Evolutionary conservation across 2,329 filamentous ascomycete genomes (phyloP).

Genomic region (Fusarium citri): DNA sequence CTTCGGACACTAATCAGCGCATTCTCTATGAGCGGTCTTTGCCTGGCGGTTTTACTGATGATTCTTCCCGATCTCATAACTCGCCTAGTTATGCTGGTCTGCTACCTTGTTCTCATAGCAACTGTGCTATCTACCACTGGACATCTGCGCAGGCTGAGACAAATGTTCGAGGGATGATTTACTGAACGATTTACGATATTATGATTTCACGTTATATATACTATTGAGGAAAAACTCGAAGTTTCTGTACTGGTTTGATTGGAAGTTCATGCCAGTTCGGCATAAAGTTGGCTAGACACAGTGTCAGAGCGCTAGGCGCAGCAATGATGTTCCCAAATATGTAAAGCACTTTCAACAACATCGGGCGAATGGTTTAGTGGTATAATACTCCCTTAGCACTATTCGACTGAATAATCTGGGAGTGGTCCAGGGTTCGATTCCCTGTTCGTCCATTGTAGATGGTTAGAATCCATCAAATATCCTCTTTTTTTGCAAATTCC

Average conservation of each 20-base stretch:
- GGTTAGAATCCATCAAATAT: conserved; percentile 36
- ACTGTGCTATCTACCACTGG: conserved; percentile 31
- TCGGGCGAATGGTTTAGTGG: conserved; percentile 50
- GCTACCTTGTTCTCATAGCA: conserved; percentile 23
- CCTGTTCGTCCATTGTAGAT: conserved; percentile 46
- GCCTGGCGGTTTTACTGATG: conserved; percentile 26
- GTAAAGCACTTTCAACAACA: rapidly evolving
- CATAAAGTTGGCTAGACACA: not conserved
- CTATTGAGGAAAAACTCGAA: not conserved
- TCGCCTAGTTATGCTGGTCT: conserved; percentile 28
- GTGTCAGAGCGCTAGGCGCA: not conserved
- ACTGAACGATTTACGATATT: not conserved
- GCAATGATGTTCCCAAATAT: not conserved
- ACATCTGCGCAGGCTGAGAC: conserved; percentile 24
- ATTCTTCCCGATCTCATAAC: conserved; percentile 30
- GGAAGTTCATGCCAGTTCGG: not conserved
- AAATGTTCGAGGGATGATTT: conserved; percentile 17
- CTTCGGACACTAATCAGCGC: conserved; percentile 22
- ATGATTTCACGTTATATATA: not conserved
- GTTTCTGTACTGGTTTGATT: not conserved
- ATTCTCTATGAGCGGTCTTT: conserved; percentile 32
- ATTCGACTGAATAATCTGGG: conserved; percentile 39
- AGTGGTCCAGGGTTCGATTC: conserved; percentile 50
- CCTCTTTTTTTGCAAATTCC: conserved; percentile 36
- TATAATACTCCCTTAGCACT: conserved; percentile 51